phyloP scores from a whole-genome alignment of 2,329 filamentous ascomycete genomes.

The Neonectria hederae region DNA sequence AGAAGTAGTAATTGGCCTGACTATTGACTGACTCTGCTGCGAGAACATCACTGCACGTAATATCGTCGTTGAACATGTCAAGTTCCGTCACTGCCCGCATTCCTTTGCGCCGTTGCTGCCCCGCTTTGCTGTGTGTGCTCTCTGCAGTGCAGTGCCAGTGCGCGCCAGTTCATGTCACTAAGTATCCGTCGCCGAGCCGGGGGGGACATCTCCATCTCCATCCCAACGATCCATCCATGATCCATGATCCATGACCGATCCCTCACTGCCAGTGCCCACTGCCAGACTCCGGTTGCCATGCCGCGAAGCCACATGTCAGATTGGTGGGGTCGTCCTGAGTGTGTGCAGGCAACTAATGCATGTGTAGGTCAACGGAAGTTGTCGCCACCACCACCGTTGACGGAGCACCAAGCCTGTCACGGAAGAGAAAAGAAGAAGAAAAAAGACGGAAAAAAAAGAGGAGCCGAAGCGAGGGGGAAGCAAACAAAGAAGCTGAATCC shows the following conservation, averaged over 20 bases:
- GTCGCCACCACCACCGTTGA: not conserved
- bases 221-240: conserved; percentile 15
- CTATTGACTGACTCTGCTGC: not conserved
- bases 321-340: not conserved
- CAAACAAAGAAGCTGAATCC: conserved; percentile 1
- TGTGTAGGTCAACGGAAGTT: too few relatives aligned
- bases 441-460: not conserved
- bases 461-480: not conserved
- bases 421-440: not conserved
- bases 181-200: conserved; percentile 1
- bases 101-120: conserved; percentile 2
- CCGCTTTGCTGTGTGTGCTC: not conserved
- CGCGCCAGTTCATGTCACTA: conserved; percentile 16
- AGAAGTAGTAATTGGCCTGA: not conserved
- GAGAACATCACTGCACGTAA: not conserved
- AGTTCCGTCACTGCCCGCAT: not conserved
- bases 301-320: conserved; percentile 15
- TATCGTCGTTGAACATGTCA: not conserved
- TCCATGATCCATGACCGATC: conserved; percentile 5
- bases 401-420: not conserved
- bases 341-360: too few relatives aligned
- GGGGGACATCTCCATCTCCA: not conserved
- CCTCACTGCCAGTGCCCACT: not conserved
- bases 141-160: too few relatives aligned
- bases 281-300: not conserved